Percentiles rank a stretch among this genome's conserved stretches.
These are phyloP conservation scores for Macaranga tanarius DNA, from an alignment of 441 rosid species.

Conservation along the genomic window DNA sequence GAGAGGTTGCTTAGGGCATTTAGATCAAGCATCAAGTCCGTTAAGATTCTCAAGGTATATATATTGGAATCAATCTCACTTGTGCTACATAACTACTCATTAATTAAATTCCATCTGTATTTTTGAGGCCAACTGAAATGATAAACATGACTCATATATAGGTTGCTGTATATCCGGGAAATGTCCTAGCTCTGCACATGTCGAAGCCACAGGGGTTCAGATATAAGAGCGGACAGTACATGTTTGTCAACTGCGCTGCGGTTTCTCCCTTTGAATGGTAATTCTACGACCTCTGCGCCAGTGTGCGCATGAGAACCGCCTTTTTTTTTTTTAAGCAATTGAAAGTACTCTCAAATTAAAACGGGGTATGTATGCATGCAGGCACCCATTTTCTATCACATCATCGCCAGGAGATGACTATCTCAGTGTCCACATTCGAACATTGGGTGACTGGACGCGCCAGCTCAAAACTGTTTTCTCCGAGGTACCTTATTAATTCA, in stretches of 20 bases:
- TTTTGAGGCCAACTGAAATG: neutral
- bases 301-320: neutral
- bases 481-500: conserved; percentile 32
- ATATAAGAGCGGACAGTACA: conserved; percentile 91
- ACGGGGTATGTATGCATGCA: conserved; percentile 12
- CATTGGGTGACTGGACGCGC: conserved; percentile 87
- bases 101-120: neutral
- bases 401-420: conserved; percentile 88
- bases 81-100: neutral
- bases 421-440: conserved; percentile 83
- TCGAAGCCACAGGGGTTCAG: conserved; percentile 87
- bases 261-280: conserved; percentile 91
- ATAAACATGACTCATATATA: conserved; percentile 3
- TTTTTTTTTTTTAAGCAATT: neutral
- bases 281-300: neutral
- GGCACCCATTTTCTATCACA: conserved; percentile 95
- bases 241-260: conserved; percentile 83
- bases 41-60: conserved; percentile 66
- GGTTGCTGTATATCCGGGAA: conserved; percentile 92
- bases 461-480: conserved; percentile 79
- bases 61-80: neutral
- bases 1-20: conserved; percentile 74
- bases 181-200: conserved; percentile 80
- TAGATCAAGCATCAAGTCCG: conserved; percentile 84
- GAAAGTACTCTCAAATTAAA: neutral